Evolutionary conservation across 768 basidiomycete species (phyloP).

Genomic region (Phlebiopsis flavidoalba): DNA sequence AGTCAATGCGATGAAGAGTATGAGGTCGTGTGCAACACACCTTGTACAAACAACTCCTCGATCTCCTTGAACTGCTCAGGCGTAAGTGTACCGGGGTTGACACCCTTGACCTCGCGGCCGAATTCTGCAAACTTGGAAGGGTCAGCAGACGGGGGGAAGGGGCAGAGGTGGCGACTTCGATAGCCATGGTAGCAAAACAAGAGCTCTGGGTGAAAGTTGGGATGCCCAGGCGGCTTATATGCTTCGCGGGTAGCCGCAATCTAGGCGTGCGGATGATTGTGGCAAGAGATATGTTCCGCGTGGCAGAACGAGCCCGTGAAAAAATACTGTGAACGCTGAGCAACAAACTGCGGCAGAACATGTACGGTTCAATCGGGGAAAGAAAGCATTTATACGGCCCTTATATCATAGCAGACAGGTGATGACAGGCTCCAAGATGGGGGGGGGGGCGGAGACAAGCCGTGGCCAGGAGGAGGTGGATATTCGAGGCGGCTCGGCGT

Average conservation of each 20-base stretch:
- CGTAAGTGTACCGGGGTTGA: slow-evolving; percentile 59
- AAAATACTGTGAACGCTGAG: too few relatives aligned
- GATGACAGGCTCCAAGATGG: not conserved
- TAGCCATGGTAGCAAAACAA: slow-evolving; percentile 44
- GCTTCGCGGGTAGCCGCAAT: not conserved
- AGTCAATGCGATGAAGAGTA: not conserved
- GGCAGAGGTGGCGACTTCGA: slow-evolving; percentile 61
- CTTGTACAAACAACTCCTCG: slow-evolving; percentile 70
- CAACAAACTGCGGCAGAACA: too few relatives aligned
- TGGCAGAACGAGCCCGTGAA: not conserved
- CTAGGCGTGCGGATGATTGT: not conserved
- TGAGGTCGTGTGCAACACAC: slow-evolving; percentile 30
- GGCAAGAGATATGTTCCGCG: slow-evolving; percentile 1
- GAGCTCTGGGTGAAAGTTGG: slow-evolving; percentile 1
- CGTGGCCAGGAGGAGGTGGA: not conserved
- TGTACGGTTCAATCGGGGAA: too few relatives aligned
- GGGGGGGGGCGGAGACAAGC: not conserved
- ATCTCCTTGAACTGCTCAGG: slow-evolving; percentile 63
- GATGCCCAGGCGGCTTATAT: not conserved
- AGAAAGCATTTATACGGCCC: too few relatives aligned
- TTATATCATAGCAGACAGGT: too few relatives aligned
- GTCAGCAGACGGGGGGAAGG: slow-evolving; percentile 66
- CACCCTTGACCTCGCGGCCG: slow-evolving; percentile 72
- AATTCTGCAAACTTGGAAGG: slow-evolving; percentile 61
- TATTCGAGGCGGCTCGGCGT: not conserved